Base-by-base conservation (phyloP, 2,329 filamentous ascomycete species). In the Aureobasidium sp. region DNA sequence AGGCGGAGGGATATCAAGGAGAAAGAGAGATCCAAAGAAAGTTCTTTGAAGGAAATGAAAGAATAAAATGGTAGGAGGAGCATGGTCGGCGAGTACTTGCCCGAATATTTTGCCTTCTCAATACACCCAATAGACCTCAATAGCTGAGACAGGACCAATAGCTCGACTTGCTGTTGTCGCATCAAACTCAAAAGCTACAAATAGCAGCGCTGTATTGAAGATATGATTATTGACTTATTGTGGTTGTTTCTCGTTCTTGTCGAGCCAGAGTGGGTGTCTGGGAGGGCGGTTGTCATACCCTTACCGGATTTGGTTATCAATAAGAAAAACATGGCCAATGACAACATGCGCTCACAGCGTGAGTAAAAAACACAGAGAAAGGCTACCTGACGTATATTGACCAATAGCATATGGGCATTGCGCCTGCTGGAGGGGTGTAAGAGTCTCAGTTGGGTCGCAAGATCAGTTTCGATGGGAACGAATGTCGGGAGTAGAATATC, bases 261-360 rank as follows among this genome's bases (percentile, higher is more conserved):
- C 17, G n/a, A 12, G 41, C 42, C 27, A 25, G 15, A 15, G 14
- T 51, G 17, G 17, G 12, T 29, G 45, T 51, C 36, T 42, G 44
- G 42, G 45, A 20, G 17, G 36, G 20, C 7, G 4, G 27, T 15
- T 29, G 11, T 25, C 20, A 37, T 20, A 48, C 14, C 42, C 52
- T 58, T 63, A 37, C 61, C 63, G 61, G 29, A 65, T 63, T 56
- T 9, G 63, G 57, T 63, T 34, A 41, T 65, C 63, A 65, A 65
- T 65, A 65, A 41, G 53, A 61, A 47, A 55, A 55, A 42, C 36
- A 41, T 11, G 25, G 31, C 25, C 37, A 31, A 27, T 27, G 49
- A 22, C 41, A 20, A 8, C n/a, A 9, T n/a, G 20, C 8, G 41
- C 41, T 25, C 1, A 34, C 31, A 9, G 9, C 2, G 8, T 11